phyloP scores from a whole-genome alignment of 257 asterid species.

The Plantago ovata region DNA sequence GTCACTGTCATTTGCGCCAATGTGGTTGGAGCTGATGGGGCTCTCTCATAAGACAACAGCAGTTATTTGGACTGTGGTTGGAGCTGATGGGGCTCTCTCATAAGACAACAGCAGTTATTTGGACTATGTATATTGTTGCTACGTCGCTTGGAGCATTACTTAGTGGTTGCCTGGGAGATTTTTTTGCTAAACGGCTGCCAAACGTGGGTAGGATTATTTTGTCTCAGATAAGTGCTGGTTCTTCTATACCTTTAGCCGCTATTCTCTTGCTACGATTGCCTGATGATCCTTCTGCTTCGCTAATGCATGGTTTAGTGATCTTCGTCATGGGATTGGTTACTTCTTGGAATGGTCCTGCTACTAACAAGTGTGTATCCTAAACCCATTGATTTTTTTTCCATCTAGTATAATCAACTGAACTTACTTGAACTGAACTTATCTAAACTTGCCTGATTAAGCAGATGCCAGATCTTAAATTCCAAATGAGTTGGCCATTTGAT shows the following conservation, averaged over 20 bases:
- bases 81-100: conserved; percentile 90
- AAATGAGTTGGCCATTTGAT: too few relatives aligned
- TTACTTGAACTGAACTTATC: too few relatives aligned
- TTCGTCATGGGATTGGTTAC: conserved; percentile 60
- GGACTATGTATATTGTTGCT: conserved; percentile 58
- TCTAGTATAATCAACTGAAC: conserved; percentile 49
- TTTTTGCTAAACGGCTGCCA: conserved; percentile 52
- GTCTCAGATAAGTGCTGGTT: conserved; percentile 79
- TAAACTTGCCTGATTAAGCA: too few relatives aligned
- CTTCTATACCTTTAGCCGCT: conserved; percentile 74
- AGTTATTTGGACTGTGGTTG: conserved; percentile 67
- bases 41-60: conserved; percentile 78
- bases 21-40: conserved; percentile 89
- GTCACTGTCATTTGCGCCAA: conserved; percentile 60
- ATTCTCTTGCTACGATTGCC: conserved; percentile 68
- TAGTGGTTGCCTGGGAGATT: conserved; percentile 85
- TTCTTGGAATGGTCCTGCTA: conserved; percentile 86
- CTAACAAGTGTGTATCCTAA: conserved; percentile 63
- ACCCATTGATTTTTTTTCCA: not conserved
- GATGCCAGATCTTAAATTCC: too few relatives aligned
- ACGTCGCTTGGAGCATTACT: conserved; percentile 63
- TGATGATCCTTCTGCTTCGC: conserved; percentile 52
- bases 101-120: conserved; percentile 50
- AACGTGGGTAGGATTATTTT: conserved; percentile 72
- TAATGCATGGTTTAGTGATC: conserved; percentile 60